Conservation (phyloP, 768 basidiomycete genomes). For the Arthromyces matolae region DNA sequence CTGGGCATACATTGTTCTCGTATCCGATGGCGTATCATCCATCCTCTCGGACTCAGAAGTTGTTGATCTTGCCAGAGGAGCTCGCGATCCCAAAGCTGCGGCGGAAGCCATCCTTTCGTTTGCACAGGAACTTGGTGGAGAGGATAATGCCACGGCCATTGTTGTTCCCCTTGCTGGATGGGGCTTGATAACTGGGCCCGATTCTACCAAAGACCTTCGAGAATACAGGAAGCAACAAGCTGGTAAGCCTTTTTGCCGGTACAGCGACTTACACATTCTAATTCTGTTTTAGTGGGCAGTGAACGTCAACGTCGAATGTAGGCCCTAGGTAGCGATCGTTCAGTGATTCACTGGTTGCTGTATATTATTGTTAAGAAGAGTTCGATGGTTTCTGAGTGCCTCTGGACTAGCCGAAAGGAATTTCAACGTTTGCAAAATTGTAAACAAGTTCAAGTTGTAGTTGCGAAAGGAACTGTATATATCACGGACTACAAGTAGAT, state of each 20-base stretch:
- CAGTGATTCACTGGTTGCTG: not conserved
- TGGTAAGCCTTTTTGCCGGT: slow-evolving; percentile 32
- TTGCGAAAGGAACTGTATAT: no score
- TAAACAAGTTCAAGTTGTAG: no score
- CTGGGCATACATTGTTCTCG: slow-evolving; percentile 82
- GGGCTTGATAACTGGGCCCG: slow-evolving; percentile 77
- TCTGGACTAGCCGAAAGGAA: no score
- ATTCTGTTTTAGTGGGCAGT: slow-evolving; percentile 44
- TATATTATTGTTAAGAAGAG: no score
- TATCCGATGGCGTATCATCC: slow-evolving; percentile 94
- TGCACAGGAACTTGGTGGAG: slow-evolving; percentile 81
- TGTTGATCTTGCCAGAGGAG: slow-evolving; percentile 78
- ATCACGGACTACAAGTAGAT: no score
- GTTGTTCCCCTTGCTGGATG: slow-evolving; percentile 92
- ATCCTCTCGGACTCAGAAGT: slow-evolving; percentile 93
- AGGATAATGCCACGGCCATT: slow-evolving; percentile 89
- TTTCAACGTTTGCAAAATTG: no score
- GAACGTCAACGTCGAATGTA: slow-evolving; percentile 70
- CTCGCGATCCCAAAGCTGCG: slow-evolving; percentile 70
- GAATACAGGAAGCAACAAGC: slow-evolving; percentile 74
- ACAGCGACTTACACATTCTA: not conserved
- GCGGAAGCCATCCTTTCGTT: slow-evolving; percentile 81
- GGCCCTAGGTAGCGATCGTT: slow-evolving; percentile 1
- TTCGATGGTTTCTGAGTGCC: no score
- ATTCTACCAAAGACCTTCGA: slow-evolving; percentile 77